Percentiles rank a stretch among this genome's conserved stretches.
Evolutionary conservation across 257 asterid genomes (phyloP).

Genomic region (Nicotiana obtusifolia): DNA sequence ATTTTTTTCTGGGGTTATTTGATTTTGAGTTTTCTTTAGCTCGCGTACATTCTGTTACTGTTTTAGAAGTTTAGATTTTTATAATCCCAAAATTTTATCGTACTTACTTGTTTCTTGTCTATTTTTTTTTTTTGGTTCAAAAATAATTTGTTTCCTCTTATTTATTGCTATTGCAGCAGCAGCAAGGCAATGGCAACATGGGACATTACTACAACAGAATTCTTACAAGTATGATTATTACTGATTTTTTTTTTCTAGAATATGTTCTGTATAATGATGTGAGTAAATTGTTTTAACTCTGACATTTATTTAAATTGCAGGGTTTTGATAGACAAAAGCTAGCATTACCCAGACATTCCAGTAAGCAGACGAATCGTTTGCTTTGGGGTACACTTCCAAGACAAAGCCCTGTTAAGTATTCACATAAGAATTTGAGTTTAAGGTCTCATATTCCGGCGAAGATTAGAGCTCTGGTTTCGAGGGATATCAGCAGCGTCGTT

Average conservation of each 20-base stretch:
- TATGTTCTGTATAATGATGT: slow-evolving; percentile 6
- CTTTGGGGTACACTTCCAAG: slow-evolving; percentile 47
- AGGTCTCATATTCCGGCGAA: slow-evolving; percentile 17
- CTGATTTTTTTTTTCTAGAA: not conserved
- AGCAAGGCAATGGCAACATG: slow-evolving; percentile 41
- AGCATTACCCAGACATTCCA: slow-evolving; percentile 33
- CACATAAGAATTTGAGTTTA: slow-evolving; percentile 16
- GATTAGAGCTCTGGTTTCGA: slow-evolving; percentile 45
- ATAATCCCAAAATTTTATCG: not conserved
- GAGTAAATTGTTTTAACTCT: not conserved
- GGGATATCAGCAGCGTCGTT: slow-evolving; percentile 29
- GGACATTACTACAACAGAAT: slow-evolving; percentile 56
- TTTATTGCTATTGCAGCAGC: not conserved
- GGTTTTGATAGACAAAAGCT: slow-evolving; percentile 49
- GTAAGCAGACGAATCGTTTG: slow-evolving; percentile 32
- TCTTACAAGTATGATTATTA: slow-evolving; percentile 40
- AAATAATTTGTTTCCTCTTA: not conserved
- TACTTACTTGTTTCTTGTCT: not conserved
- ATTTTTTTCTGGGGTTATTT: not conserved
- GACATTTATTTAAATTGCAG: slow-evolving; percentile 18
- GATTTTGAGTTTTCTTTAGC: not conserved
- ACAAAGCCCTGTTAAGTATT: slow-evolving; percentile 18
- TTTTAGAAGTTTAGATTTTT: not conserved
- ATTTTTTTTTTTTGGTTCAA: not conserved
- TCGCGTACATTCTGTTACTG: not conserved